Conservation (phyloP, 805 yeast genomes). For the Cyberlindnera xylosilytica region DNA sequence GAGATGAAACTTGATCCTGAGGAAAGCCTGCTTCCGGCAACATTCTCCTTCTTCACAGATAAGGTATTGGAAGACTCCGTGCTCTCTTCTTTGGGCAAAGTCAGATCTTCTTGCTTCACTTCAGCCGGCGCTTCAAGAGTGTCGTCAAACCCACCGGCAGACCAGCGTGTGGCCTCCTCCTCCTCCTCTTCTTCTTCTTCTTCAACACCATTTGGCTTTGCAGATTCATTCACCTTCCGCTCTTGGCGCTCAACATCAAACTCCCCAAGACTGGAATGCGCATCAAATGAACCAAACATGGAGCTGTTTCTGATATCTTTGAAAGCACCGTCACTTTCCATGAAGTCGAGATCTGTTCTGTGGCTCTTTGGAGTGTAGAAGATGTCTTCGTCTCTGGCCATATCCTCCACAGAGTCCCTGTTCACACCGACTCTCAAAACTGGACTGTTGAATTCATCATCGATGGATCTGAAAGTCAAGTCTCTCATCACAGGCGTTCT, state of each 20-base stretch:
- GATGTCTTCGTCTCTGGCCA: slow-evolving; percentile 16
- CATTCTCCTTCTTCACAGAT: background rate
- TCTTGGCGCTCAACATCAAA: slow-evolving; percentile 4
- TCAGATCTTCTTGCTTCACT: background rate
- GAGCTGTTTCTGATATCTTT: slow-evolving; percentile 1
- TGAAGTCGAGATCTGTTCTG: slow-evolving; percentile 7
- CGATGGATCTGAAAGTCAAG: slow-evolving; percentile 16
- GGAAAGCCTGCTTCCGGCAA: background rate
- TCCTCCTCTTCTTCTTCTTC: slow-evolving; percentile 4
- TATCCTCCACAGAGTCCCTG: slow-evolving; percentile 13
- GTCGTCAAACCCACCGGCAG: slow-evolving; percentile 7
- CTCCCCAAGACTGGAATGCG: slow-evolving; percentile 1
- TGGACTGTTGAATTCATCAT: slow-evolving; percentile 23
- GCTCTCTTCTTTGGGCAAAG: background rate
- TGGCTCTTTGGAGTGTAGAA: slow-evolving; percentile 27
- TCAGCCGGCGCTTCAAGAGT: background rate
- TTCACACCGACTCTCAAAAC: slow-evolving; percentile 22
- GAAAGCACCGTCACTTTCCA: slow-evolving; percentile 2
- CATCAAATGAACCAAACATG: slow-evolving; percentile 9
- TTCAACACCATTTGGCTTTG: no score
- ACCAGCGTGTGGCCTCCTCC: slow-evolving; percentile 13
- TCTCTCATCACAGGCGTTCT: background rate
- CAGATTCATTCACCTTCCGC: background rate
- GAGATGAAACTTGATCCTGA: slow-evolving; percentile 23
- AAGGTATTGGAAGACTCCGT: background rate